Base-by-base conservation (phyloP, 495 filamentous ascomycete genomes). In the Penicillium canescens region DNA sequence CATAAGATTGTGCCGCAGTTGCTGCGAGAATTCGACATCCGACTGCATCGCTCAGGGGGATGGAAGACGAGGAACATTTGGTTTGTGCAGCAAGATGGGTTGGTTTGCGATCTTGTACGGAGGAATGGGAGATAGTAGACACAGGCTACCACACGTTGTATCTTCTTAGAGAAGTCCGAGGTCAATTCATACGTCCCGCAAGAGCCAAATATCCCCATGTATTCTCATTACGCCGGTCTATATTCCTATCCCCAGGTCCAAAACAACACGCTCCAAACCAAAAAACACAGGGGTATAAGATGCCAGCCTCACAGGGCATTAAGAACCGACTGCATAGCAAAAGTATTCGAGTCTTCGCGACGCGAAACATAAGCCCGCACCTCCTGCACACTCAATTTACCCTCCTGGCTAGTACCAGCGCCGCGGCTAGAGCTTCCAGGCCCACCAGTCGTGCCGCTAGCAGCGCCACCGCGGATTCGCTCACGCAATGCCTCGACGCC, bases 401-500 rank as follows among this genome's bases (percentile, higher is more conserved):
- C 72, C 72, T 82, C 76, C 62, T 81, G 31, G 60, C 70, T 42
- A 33, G 40, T 48, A 39, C 60, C 68, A 11, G 57, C 35, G 12
- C 59, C 56, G 8, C 72, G 69, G 23, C 63, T 57, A 21, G 67
- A 46, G 9, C 54, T 52, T 8, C 59, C 50, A 24, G 60, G 16
- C 21, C 53, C 59, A 7, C 63, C 61, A 4, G 65, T 57, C 12
- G 66, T 60, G 34, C 61, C 58, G 43, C 54, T 70, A 36, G 67
- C 69, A 36, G 66, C 70, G 54, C 68, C 68, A 23, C 77, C 81
- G 54, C 86, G 83, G 65, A 96, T 73, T 46, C 90, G 78, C 73
- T 96, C 92, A 40, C 86, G 79, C 50, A 97, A 73, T 31, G 91
- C 92, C 74, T 97, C 92, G 11, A 88, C 85, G 16, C 91, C 90